phyloP scores from a whole-genome alignment of 164 flowering plant genomes.

The Magnolia kwangsiensis region DNA sequence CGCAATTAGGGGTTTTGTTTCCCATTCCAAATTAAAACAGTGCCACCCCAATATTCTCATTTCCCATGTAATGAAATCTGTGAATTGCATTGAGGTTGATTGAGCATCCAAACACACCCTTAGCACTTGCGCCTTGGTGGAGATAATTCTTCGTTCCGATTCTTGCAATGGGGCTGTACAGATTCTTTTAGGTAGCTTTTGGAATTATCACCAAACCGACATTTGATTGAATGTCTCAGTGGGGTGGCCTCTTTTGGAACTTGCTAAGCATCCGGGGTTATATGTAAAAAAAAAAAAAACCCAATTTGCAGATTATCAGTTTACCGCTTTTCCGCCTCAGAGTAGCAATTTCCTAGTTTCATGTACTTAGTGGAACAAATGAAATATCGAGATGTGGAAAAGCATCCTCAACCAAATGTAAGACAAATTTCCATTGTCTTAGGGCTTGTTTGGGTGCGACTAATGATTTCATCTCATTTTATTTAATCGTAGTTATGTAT shows the following conservation, averaged over 20 bases:
- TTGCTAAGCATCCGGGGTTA: neutral
- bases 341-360: neutral
- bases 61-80: too few species aligned
- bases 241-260: neutral
- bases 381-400: too few species aligned
- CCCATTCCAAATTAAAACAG: too few species aligned
- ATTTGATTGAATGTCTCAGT: neutral
- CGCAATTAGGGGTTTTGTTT: too few species aligned
- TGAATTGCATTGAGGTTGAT: too few species aligned
- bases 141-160: too few species aligned
- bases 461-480: neutral
- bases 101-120: too few species aligned
- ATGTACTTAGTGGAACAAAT: neutral
- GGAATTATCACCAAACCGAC: neutral
- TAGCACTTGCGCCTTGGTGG: too few species aligned
- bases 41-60: too few species aligned
- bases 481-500: neutral
- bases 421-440: neutral
- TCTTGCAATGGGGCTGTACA: too few species aligned
- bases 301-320: neutral
- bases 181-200: neutral
- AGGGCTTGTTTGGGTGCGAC: neutral
- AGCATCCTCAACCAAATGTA: too few species aligned
- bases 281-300: neutral
- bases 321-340: neutral